Base-by-base conservation (phyloP, 257 asterid genomes). In the Primulina eburnea region DNA sequence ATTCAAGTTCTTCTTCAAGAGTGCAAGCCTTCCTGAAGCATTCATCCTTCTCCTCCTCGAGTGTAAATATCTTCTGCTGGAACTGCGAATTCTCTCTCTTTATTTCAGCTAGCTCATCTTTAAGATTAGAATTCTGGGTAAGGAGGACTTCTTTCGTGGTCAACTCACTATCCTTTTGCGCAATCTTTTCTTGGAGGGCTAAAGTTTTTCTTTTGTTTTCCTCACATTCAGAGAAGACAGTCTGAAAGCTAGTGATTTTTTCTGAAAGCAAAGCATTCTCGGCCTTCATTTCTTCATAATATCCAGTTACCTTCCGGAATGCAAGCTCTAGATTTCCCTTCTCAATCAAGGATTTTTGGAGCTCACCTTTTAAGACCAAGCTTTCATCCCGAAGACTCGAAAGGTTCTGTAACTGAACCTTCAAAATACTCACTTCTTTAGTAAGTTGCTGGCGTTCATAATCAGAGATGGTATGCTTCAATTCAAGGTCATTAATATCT, bases 391-490 rank as follows among this genome's bases (percentile, higher is more conserved):
- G 82, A 71, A 92, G 88, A 16, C 72, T 75, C 5, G 82, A 71
- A 37, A 82, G 73, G n/a, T 74, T 83, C 72, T 84, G 92, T 73
- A 88, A 35, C 71, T 85, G 95, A 76, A 69, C 67, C 73, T 88
- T 88, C 82, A 78, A 65, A 34, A 59, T 65, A 11, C 80, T 63
- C 57, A 70, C 71, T 58, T 86, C 96, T 75, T 82, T 89, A 3
- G 77, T 74, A 43, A 92, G 82, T 77, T 87, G 85, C 74, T 80
- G 85, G 71, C 92, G 78, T 70, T 91, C 91, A 47, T 84, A 87
- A 38, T 88, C 83, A 8, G 90, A 82, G 71, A 91, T 78, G 21
- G 96, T 89, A 34, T 81, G 89, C 83, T 89, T 90, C 80, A 86
- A 64, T 68, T 90, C 97, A 70, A 88, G 87, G 43, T 87, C 92